Conservation (phyloP, 345 rosid species). For the Corchorus capsularis region DNA sequence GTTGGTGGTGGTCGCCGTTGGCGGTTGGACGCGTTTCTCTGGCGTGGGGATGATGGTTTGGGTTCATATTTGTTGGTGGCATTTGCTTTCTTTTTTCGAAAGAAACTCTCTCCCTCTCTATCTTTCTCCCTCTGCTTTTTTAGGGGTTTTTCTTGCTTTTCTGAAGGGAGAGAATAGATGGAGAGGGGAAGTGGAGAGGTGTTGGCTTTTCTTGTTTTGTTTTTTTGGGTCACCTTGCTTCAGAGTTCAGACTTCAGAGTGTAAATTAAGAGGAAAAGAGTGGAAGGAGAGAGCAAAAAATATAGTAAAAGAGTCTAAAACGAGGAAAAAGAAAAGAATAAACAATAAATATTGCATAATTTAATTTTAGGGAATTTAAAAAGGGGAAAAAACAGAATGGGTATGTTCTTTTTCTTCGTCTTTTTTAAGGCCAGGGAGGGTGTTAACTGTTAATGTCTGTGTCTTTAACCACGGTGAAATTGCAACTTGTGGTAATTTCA, state of each 20-base stretch:
- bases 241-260: not conserved
- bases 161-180: no score
- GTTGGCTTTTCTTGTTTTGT: not conserved
- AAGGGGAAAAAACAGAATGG: no score
- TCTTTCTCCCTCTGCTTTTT: not conserved
- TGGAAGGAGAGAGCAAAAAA: not conserved
- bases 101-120: not conserved
- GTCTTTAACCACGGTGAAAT: no score
- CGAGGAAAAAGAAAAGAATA: no score
- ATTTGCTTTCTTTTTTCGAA: conserved; percentile 7
- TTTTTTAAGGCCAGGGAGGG: no score
- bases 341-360: not conserved
- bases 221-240: not conserved
- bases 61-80: conserved; percentile 1
- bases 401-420: no score
- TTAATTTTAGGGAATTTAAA: no score
- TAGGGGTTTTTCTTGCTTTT: no score
- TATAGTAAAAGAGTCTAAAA: no score
- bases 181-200: not conserved
- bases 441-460: no score
- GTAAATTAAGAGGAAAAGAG: not conserved
- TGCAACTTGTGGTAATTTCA: no score
- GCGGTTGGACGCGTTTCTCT: conserved; percentile 13
- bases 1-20: conserved; percentile 11
- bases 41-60: not conserved